A percentile compares a stretch with the other conserved stretches of the same genome.
Evolutionary conservation across 257 asterid species (phyloP).

Genomic region (Eucommia ulmoides): DNA sequence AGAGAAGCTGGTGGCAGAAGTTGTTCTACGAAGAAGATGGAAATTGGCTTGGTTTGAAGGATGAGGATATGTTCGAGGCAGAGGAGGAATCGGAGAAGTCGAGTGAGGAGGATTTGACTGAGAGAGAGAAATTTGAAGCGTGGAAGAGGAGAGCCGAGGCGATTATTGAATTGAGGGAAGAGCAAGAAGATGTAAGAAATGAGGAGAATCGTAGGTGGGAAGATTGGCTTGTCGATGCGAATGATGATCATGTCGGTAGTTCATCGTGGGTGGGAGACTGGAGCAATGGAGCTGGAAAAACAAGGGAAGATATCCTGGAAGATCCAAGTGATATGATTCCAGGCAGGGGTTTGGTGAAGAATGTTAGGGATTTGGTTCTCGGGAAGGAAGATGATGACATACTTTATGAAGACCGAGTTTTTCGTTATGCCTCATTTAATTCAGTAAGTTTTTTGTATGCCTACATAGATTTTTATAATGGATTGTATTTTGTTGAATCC

Average conservation of each 20-base stretch:
- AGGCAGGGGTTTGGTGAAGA: slow-evolving; percentile 64
- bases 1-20: slow-evolving; percentile 74
- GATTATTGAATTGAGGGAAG: slow-evolving; percentile 83
- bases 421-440: slow-evolving; percentile 75
- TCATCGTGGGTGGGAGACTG: background rate
- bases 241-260: slow-evolving; percentile 21
- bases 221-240: slow-evolving; percentile 76
- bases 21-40: slow-evolving; percentile 75
- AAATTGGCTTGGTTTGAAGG: slow-evolving; percentile 87
- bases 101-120: slow-evolving; percentile 44
- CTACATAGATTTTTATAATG: no score
- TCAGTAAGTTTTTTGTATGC: slow-evolving; percentile 79
- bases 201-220: slow-evolving; percentile 92
- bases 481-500: no score
- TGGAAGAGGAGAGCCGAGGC: slow-evolving; percentile 96
- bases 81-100: slow-evolving; percentile 38
- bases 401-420: slow-evolving; percentile 83
- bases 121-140: slow-evolving; percentile 82
- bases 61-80: slow-evolving; percentile 45
- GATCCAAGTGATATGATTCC: slow-evolving; percentile 42
- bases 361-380: slow-evolving; percentile 53
- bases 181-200: slow-evolving; percentile 67
- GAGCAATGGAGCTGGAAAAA: slow-evolving; percentile 13
- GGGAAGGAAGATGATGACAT: slow-evolving; percentile 88
- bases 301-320: slow-evolving; percentile 28